Evolutionary conservation across 306 rosid genomes (phyloP), one percentile per base, ranked within the genome.

Genomic region (Lablab purpureus): DNA sequence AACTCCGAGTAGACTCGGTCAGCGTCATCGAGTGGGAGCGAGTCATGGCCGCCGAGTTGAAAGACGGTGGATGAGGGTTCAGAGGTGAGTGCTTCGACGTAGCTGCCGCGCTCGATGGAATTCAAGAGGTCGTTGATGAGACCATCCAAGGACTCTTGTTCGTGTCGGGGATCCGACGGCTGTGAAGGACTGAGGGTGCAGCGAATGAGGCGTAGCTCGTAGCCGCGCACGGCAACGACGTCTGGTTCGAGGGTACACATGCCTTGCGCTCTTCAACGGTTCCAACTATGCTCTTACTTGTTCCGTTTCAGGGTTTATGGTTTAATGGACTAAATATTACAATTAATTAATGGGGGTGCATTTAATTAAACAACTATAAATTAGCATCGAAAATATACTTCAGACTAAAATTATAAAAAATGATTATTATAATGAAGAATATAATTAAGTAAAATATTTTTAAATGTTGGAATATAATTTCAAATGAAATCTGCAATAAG

Each of bases 121-220:
- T 56, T 15, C 67, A 94, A 68, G 43, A 94, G 82, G 67, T 71
- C 50, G 67, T 84, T 15, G 67, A 90, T 67, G 89, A 84, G 72
- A 73, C 52, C 60, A 18, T 80, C 84, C 8, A 63, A 27, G 17
- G 68, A 28, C 27, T 80, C 25, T 4, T 2, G 12, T 50, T 72
- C 73, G 43, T 6, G 67, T 25, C 0, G 64, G 74, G 81, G 25
- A 45, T 81, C 45, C 32, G 84, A 56, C 28, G 77, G 79, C 34
- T 49, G 67, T 3, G 84, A 74, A 50, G 86, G 65, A 51, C 67
- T 51, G 64, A 91, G 76, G 58, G 93, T 89, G 80, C 94, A 89
- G 27, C 91, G 93, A 59, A 94, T 83, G 86, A 94, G 93, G 59
- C 96, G 91, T 51, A 94, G 92, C 89, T 94, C 98, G 81, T 80